Percentiles rank a stretch among this genome's conserved stretches.
Evolutionary conservation across 495 filamentous ascomycete species (phyloP).

Genomic region (Talaromyces trachyspermus): DNA sequence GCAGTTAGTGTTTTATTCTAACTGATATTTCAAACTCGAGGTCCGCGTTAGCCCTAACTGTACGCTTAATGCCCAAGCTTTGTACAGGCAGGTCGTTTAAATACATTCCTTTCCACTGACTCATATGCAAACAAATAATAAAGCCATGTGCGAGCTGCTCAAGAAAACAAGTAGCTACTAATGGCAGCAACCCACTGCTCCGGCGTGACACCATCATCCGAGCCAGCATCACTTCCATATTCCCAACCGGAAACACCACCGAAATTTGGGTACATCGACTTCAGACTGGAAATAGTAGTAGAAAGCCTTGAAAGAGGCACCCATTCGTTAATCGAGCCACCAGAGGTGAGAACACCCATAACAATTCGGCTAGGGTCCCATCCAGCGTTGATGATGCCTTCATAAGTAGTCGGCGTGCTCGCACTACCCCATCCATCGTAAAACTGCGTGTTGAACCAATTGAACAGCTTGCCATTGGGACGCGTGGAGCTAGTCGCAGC

Average conservation of each 20-base stretch:
- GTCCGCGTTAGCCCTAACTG: too few species aligned
- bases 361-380: constrained; percentile 51
- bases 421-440: constrained; percentile 60
- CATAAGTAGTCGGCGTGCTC: constrained; percentile 35
- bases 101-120: too few species aligned
- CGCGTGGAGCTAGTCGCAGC: neutral
- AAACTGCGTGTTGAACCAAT: constrained; percentile 66
- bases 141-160: too few species aligned
- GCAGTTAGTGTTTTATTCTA: too few species aligned
- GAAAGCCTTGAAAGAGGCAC: constrained; percentile 25
- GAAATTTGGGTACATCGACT: constrained; percentile 41
- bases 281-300: constrained; percentile 21
- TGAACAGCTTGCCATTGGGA: constrained; percentile 26
- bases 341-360: constrained; percentile 52
- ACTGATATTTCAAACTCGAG: too few species aligned
- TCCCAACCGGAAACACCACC: constrained; percentile 69
- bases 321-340: constrained; percentile 43
- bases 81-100: too few species aligned
- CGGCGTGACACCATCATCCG: constrained; percentile 1
- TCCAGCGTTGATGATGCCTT: constrained; percentile 42
- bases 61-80: too few species aligned
- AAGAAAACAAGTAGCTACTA: neutral
- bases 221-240: constrained; percentile 29
- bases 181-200: neutral
- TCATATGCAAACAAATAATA: too few species aligned